Percentiles rank a stretch among this genome's conserved stretches.
phyloP scores from a whole-genome alignment of 2,329 filamentous ascomycete genomes.

The Pseudogymnoascus sp. region DNA sequence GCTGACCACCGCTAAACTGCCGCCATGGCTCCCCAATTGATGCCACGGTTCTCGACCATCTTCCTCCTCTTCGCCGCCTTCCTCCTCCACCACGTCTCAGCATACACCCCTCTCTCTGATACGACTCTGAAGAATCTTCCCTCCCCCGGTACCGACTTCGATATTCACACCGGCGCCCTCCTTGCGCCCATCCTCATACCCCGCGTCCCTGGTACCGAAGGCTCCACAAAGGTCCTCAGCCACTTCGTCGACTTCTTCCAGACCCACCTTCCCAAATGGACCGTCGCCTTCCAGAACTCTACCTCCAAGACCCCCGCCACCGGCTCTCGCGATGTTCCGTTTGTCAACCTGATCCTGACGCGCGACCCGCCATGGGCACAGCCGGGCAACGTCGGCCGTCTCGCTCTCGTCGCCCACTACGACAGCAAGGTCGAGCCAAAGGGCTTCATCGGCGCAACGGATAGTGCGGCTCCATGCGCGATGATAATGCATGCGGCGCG shows the following conservation, averaged over 20 bases:
- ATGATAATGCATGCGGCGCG: conserved; percentile 83
- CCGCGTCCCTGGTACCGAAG: conserved; percentile 79
- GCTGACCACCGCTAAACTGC: not conserved
- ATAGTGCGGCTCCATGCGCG: conserved; percentile 90
- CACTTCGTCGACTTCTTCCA: conserved; percentile 83
- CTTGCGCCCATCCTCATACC: conserved; percentile 82
- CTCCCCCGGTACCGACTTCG: conserved; percentile 65
- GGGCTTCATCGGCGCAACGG: conserved; percentile 88
- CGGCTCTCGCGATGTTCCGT: conserved; percentile 64
- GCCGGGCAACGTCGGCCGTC: conserved; percentile 65
- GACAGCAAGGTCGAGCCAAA: conserved; percentile 74
- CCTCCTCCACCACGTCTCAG: conserved; percentile 9
- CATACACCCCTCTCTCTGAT: conserved; percentile 55
- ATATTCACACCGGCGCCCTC: conserved; percentile 67
- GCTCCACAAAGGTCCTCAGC: conserved; percentile 62
- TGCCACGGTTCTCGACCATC: not conserved
- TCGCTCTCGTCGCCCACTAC: conserved; percentile 90
- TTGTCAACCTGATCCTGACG: conserved; percentile 78
- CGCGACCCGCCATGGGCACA: conserved; percentile 80
- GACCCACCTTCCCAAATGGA: conserved; percentile 69
- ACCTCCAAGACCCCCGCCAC: conserved; percentile 74
- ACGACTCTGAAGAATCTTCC: conserved; percentile 65
- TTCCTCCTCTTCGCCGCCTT: not conserved
- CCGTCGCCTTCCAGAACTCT: conserved; percentile 80
- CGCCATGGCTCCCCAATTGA: conserved; percentile 1